Conservation (phyloP, 1,284 basidiomycete species). For the Ceratobasidium sp. region DNA sequence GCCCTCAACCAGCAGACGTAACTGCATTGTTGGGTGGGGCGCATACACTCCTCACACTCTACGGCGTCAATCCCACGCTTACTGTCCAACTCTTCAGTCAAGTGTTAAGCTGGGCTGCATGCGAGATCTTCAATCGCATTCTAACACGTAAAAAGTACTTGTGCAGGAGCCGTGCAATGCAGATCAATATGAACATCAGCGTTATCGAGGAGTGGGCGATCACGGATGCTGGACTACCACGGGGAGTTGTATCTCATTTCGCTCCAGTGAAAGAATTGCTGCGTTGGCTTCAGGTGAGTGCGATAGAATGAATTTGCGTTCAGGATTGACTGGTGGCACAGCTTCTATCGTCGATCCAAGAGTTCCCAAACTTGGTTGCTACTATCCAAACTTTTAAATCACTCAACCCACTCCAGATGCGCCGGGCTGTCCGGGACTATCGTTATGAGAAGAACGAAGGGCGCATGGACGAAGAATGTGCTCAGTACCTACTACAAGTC, state of each 20-base stretch:
- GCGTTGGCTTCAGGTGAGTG: slow-evolving; percentile 79
- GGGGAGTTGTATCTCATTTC: slow-evolving; percentile 80
- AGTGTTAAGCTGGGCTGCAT: slow-evolving; percentile 89
- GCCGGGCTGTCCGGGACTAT: slow-evolving; percentile 90
- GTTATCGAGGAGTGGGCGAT: slow-evolving; percentile 88
- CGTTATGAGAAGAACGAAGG: slow-evolving; percentile 92
- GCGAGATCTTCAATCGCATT: slow-evolving; percentile 94
- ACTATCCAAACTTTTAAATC: slow-evolving; percentile 86
- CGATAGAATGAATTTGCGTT: slow-evolving; percentile 30
- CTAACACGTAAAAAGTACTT: slow-evolving; percentile 90
- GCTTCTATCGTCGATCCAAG: slow-evolving; percentile 81
- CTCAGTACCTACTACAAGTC: slow-evolving; percentile 89
- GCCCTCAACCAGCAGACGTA: slow-evolving; percentile 66
- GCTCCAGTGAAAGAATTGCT: slow-evolving; percentile 83
- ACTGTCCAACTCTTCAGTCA: slow-evolving; percentile 94
- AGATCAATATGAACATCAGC: slow-evolving; percentile 87
- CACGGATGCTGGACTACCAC: slow-evolving; percentile 76
- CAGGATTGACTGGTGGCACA: slow-evolving; percentile 52
- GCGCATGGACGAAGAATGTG: slow-evolving; percentile 91
- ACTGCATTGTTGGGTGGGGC: slow-evolving; percentile 86
- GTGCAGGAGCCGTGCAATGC: slow-evolving; percentile 87
- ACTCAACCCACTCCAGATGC: slow-evolving; percentile 95
- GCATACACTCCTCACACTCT: slow-evolving; percentile 81
- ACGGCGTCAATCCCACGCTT: slow-evolving; percentile 89
- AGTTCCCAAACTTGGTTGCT: slow-evolving; percentile 85